Evolutionary conservation across 768 basidiomycete genomes (phyloP), one percentile per base, ranked within the genome.

Genomic region (Boletus rubescentipes): DNA sequence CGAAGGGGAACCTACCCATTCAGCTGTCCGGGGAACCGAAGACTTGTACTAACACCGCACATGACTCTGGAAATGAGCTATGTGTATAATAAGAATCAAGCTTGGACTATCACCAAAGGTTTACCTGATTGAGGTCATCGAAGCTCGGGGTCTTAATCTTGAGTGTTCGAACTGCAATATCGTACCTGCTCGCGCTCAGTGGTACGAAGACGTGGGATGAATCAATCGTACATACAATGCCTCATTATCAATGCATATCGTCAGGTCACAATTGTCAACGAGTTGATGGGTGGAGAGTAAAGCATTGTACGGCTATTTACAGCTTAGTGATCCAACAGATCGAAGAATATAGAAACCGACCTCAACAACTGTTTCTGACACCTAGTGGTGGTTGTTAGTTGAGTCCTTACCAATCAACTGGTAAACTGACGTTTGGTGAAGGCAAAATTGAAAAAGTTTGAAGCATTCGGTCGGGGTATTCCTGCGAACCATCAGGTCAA

Each of bases 11-110:
- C 81, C 11, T 54, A 88, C 89, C 91, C 91, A 65, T 95, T 95
- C 51, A 95, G 75, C 69, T 94, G 93, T 30, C 93, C 93, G n/a
- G 93, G 91, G 78, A 95, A 93, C 37, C 93, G 87, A 53, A 95
- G 75, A 62, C 90, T 90, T 3, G 93, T 96, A 66, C 90, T 94
- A 45, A 95, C 86, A 43, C 96, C 96, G 57, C 90, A 89, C 92
- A 98, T 96, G 35, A 96, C 93, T 66, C 85, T 86, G 1, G 93
- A 80, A 46, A 97, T 84, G 35, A 96, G 73, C 83, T 86, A 54
- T 4, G 41, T 47, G 51, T 18, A 47, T 39, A 35, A 21, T 37
- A 21, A 43, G 20, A 37, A 40, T 49, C 10, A 42, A 31, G 15
- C n/a, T 7, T 5, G 50, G 18, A 9, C 12, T 47, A 16, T 6